Conservation (phyloP, 257 asterid species). For the Ophiorrhiza pumila region DNA sequence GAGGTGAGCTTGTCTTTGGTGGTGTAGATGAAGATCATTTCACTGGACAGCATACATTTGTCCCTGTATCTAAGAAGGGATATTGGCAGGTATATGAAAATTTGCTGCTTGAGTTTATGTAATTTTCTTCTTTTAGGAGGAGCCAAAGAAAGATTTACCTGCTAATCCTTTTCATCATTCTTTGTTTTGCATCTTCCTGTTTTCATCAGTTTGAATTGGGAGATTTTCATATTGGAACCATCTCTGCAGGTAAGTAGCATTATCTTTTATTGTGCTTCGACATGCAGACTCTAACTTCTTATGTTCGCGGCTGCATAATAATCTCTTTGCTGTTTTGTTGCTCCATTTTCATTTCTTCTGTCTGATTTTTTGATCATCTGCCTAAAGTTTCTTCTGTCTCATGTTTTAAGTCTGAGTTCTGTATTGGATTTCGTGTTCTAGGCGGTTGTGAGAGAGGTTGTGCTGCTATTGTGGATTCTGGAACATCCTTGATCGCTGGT, state of each 20-base stretch:
- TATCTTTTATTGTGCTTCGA: background rate
- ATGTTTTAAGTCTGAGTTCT: background rate
- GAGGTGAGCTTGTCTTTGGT: slow-evolving; percentile 88
- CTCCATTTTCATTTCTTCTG: background rate
- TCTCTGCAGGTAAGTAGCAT: slow-evolving; percentile 59
- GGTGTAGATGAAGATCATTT: slow-evolving; percentile 75
- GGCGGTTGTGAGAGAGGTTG: slow-evolving; percentile 85
- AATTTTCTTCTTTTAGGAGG: background rate
- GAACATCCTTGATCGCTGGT: slow-evolving; percentile 88
- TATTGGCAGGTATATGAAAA: slow-evolving; percentile 78
- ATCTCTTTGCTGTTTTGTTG: background rate
- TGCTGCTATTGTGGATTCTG: slow-evolving; percentile 94
- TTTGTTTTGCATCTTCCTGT: background rate
- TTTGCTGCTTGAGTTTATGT: background rate
- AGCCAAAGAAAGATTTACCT: background rate
- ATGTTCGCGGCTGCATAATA: background rate
- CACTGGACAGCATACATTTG: slow-evolving; percentile 69
- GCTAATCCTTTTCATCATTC: background rate
- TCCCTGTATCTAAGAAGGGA: slow-evolving; percentile 74
- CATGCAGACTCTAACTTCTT: background rate
- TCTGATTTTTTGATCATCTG: background rate
- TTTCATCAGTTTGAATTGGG: slow-evolving; percentile 64
- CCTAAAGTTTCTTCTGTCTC: background rate
- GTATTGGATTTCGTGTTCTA: slow-evolving; percentile 21
- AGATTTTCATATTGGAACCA: slow-evolving; percentile 68